Evolutionary conservation across 2,329 filamentous ascomycete species (phyloP).

Genomic region (Nothomitra cinnamomea): DNA sequence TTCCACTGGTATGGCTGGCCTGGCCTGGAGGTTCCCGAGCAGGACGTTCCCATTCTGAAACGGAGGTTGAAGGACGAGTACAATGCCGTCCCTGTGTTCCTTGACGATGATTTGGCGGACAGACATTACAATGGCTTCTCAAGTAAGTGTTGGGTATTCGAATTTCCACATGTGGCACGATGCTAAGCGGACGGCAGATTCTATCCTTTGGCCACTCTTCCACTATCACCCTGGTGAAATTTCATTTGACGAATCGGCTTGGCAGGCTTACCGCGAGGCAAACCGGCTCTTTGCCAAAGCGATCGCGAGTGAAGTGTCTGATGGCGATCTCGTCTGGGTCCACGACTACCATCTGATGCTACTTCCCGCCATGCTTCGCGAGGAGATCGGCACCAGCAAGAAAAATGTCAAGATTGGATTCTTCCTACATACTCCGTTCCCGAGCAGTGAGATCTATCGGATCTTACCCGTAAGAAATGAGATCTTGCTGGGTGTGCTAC

Average conservation of each 20-base stretch:
- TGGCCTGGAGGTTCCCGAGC: conserved; percentile 75
- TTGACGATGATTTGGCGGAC: conserved; percentile 85
- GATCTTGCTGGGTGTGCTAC: conserved; percentile 69
- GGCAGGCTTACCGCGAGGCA: conserved; percentile 83
- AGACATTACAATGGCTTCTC: conserved; percentile 97
- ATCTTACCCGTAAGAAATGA: conserved; percentile 86
- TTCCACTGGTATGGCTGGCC: conserved; percentile 99
- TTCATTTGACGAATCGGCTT: conserved; percentile 88
- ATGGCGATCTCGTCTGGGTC: conserved; percentile 93
- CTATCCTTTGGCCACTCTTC: conserved; percentile 95
- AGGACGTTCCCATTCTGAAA: conserved; percentile 58
- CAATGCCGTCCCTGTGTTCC: conserved; percentile 78
- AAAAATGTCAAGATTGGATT: conserved; percentile 96
- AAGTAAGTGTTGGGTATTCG: conserved; percentile 39
- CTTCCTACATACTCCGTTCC: conserved; percentile 95
- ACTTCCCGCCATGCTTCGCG: conserved; percentile 82
- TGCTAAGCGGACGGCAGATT: conserved; percentile 38
- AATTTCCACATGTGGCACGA: neutral
- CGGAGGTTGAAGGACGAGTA: conserved; percentile 72
- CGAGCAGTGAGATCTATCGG: conserved; percentile 90
- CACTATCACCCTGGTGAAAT: conserved; percentile 98
- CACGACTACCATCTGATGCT: conserved; percentile 99
- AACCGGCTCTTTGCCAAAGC: conserved; percentile 84
- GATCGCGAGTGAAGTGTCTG: conserved; percentile 71
- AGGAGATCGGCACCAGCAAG: conserved; percentile 63